Percentiles rank a stretch among this genome's conserved stretches.
Conservation (phyloP, 768 basidiomycete species). For the Rickenella mellea region DNA sequence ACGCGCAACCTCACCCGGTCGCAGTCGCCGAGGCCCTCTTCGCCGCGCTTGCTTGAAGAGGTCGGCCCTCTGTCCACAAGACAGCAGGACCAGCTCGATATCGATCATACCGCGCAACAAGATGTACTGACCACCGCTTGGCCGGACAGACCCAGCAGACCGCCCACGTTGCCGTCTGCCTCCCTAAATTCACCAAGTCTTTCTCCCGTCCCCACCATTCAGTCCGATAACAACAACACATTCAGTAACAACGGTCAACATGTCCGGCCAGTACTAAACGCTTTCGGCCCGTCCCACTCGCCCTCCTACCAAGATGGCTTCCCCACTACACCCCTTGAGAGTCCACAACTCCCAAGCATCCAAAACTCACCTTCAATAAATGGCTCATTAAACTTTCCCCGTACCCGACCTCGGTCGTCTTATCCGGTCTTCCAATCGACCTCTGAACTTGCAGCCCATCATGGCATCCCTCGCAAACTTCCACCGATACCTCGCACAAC, state of each 20-base stretch:
- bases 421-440: conserved; percentile 53
- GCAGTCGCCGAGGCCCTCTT: not conserved
- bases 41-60: not conserved
- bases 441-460: conserved; percentile 62
- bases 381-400: conserved; percentile 47
- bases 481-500: conserved; percentile 60
- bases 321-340: not conserved
- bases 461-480: conserved; percentile 69
- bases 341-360: not conserved
- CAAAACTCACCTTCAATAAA: conserved; percentile 22
- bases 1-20: not conserved
- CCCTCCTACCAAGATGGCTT: not conserved
- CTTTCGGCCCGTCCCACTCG: not conserved
- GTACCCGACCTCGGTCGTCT: conserved; percentile 60
- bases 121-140: not conserved
- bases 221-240: not conserved
- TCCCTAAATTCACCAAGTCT: not conserved
- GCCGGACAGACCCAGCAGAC: conserved; percentile 1
- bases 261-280: not conserved
- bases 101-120: not conserved
- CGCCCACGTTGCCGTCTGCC: conserved; percentile 1
- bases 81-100: not conserved
- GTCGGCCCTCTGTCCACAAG: not conserved
- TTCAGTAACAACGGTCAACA: not conserved
- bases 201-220: not conserved